Evolutionary conservation across 306 rosid species (phyloP).

Genomic region (Glycyrrhiza uralensis): DNA sequence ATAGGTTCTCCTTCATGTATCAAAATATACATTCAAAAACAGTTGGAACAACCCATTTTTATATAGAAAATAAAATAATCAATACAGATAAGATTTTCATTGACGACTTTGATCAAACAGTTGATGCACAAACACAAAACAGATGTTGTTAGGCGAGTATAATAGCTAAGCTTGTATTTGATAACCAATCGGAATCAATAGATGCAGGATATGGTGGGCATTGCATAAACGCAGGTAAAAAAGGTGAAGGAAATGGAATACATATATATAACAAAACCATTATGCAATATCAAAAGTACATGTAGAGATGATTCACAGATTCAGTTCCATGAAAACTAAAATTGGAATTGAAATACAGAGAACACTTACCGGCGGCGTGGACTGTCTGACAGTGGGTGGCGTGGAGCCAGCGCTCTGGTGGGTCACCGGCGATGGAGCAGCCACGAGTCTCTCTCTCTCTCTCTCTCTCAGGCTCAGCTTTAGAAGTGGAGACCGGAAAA

Average conservation of each 20-base stretch:
- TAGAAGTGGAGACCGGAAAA: too few species aligned
- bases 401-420: too few species aligned
- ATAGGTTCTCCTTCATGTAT: not conserved
- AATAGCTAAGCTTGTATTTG: not conserved
- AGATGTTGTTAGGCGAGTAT: not conserved
- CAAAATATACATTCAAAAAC: not conserved
- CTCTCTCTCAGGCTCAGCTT: too few species aligned
- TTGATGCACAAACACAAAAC: not conserved
- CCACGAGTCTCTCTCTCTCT: too few species aligned
- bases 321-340: too few species aligned
- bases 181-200: not conserved
- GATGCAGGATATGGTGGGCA: not conserved
- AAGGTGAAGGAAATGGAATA: not conserved
- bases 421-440: too few species aligned
- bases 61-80: not conserved
- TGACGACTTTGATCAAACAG: conserved; percentile 16
- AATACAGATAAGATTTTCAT: not conserved
- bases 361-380: too few species aligned
- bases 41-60: not conserved
- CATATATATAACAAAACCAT: too few species aligned
- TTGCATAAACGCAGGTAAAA: not conserved
- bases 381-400: too few species aligned
- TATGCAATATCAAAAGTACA: too few species aligned
- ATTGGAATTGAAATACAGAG: too few species aligned
- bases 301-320: too few species aligned